Base-by-base conservation (phyloP, 2,329 filamentous ascomycete genomes). In the Diaporthe vaccinii region DNA sequence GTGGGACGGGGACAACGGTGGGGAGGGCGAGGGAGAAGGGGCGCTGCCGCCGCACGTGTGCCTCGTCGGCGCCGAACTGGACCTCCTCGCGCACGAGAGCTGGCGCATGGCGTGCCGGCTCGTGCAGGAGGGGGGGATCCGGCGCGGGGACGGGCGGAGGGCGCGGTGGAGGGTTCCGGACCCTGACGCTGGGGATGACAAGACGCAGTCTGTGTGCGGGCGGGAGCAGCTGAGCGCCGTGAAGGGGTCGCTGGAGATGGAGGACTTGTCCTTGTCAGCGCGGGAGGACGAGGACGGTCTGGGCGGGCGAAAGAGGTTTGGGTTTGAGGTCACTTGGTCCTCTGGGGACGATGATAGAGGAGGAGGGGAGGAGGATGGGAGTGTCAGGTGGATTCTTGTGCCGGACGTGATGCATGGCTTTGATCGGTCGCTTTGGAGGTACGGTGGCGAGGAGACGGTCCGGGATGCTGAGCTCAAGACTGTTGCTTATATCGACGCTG, bases 41-140 rank as follows among this genome's bases (percentile, higher is more conserved):
- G 31, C n/a, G 31, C 79, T 89, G 41, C 87, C 87, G 7, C 79
- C 78, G 25, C 81, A 84, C 59, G 80, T 89, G 4, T 88, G 86
- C 76, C 78, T 87, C 46, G 76, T 88, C 9, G 85, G 80, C 0
- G 83, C 83, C 20, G 86, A 89, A 81, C 82, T 87, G 72, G 88
- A 89, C 78, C 83, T 87, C 79, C 78, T 88, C 20, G 84, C 83
- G 1, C 81, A 83, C 46, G 88, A 88, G 79, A 82, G 77, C 12
- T 86, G 83, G 83, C 77, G 82, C 39, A 79, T 86, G 79, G 83
- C 83, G 31, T 82, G 80, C 73, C 80, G 78, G 62, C 74, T 86
- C 5, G 83, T 83, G 7, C 41, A 61, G 34, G 75, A 76, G 83
- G 82, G 1, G 78, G 80, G 34, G 76, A 79, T 14, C 78, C 80